These are phyloP conservation scores for Emergomyces pasteurianus DNA, from an alignment of 2,329 filamentous ascomycete genomes.

Conservation along the genomic window DNA sequence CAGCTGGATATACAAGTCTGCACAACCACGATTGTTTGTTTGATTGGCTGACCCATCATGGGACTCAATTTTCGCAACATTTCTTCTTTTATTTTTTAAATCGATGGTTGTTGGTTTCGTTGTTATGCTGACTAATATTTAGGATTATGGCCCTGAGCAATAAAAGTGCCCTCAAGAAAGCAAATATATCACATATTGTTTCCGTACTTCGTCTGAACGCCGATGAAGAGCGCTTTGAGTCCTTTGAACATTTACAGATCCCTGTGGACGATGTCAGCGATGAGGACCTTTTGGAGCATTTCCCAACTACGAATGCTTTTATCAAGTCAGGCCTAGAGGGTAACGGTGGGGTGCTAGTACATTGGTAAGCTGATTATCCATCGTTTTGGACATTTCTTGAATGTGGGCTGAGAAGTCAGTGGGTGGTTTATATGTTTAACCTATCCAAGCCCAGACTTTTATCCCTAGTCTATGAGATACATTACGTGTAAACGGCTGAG, in stretches of 20 bases:
- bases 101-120: background rate
- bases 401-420: background rate
- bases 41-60: background rate
- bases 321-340: slow-evolving; percentile 62
- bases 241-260: slow-evolving; percentile 62
- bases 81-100: background rate
- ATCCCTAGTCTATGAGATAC: background rate
- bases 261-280: slow-evolving; percentile 87
- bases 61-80: background rate
- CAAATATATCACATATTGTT: slow-evolving; percentile 80
- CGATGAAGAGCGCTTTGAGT: slow-evolving; percentile 44
- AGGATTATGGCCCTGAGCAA: slow-evolving; percentile 60
- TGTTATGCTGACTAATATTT: background rate
- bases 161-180: slow-evolving; percentile 55
- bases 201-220: slow-evolving; percentile 60
- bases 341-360: slow-evolving; percentile 49
- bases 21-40: background rate
- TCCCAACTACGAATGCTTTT: slow-evolving; percentile 67
- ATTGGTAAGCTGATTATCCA: slow-evolving; percentile 47
- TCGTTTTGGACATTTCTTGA: background rate
- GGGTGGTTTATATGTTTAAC: background rate
- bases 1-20: background rate
- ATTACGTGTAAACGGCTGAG: background rate
- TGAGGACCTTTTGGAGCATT: slow-evolving; percentile 70
- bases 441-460: background rate